Conservation (phyloP, 2,329 filamentous ascomycete genomes). For the Diaporthe sp. region DNA sequence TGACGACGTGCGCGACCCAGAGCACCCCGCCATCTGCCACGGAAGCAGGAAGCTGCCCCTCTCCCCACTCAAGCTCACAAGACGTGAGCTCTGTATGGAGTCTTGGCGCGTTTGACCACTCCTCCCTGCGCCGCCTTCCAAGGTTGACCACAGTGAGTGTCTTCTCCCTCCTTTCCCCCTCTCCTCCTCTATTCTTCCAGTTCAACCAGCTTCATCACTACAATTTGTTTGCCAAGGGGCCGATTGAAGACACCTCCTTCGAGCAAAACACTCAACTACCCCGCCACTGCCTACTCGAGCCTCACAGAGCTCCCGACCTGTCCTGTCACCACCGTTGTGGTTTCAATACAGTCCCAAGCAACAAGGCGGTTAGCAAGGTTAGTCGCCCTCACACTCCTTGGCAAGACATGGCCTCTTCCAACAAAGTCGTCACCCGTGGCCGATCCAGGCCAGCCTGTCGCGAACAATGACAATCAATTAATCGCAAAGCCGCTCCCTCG, state of each 20-base stretch:
- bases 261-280: slow-evolving; percentile 11
- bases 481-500: neutral
- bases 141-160: neutral
- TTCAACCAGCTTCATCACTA: neutral
- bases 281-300: slow-evolving; percentile 8
- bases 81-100: slow-evolving; percentile 32
- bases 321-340: neutral
- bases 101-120: slow-evolving; percentile 33
- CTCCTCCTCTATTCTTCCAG: neutral
- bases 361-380: slow-evolving; percentile 14
- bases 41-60: slow-evolving; percentile 30
- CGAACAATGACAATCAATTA: neutral
- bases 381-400: neutral
- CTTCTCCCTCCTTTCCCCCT: neutral
- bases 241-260: neutral
- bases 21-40: slow-evolving; percentile 20
- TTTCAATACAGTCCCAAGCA: neutral
- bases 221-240: slow-evolving; percentile 4
- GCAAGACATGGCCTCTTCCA: neutral
- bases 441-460: neutral
- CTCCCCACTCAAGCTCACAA: slow-evolving; percentile 29
- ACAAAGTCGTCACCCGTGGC: neutral
- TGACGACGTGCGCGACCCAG: slow-evolving; percentile 16
- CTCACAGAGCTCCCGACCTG: slow-evolving; percentile 14
- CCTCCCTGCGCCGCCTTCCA: slow-evolving; percentile 7